Base-by-base conservation (phyloP, 1,284 basidiomycete genomes). In the Trichosporon sp. region DNA sequence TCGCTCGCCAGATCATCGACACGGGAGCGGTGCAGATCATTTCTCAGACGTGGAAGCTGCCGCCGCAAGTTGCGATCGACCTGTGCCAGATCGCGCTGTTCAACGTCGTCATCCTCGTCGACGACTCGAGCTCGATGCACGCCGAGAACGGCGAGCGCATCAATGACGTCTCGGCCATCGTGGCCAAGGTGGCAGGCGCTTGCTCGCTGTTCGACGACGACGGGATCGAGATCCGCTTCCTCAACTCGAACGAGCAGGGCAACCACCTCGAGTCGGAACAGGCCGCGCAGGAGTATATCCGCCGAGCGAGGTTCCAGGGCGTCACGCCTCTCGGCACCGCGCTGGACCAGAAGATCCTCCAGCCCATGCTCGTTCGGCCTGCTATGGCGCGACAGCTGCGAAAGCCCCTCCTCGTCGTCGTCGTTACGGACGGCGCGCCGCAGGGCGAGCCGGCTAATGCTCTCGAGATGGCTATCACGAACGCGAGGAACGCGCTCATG, bases 321-420 rank as follows among this genome's bases (percentile, higher is more conserved):
- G 70, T 79, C 16, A 81, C 78, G 13, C 79, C 80, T 3, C 69
- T 80, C 36, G 81, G 82, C 10, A 83, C 82, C 3, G 71, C 75
- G 13, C 69, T 83, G 34, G 75, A 78, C 63, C 70, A 77, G 52
- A 83, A 83, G 73, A 73, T 83, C 65, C 73, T 83, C 31, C 78
- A 82, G 69, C 82, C 82, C 21, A 67, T 82, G n/a, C 73, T 83
- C 4, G 69, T 82, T n/a, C 78, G 77, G 32, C 82, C 82, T 3
- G 81, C 79, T n/a, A 71, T 76, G 16, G 40, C 66, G 14, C 67
- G 71, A 56, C 61, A 69, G 58, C 72, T 83, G 6, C 73, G 80
- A 62, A 83, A 83, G 73, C 82, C 82, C 0, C 70, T 83, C 6
- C 67, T 83, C 16, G 70, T 82, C 62, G 78, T 83, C 59, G 69